phyloP scores from a whole-genome alignment of 352 stramenopile genomes.

The Achlya hypogyna region DNA sequence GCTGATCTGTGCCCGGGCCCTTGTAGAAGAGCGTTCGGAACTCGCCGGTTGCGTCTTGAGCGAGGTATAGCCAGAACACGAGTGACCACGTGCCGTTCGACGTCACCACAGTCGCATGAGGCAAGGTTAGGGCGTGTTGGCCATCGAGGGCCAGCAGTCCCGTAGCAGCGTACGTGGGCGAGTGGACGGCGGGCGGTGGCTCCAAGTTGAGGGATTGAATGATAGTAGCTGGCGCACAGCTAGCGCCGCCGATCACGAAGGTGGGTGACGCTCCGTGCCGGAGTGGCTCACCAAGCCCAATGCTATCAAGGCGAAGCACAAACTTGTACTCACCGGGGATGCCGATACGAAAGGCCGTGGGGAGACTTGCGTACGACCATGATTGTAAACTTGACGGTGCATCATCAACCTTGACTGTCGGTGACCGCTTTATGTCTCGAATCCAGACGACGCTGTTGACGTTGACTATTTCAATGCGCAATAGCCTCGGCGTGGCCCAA shows the following conservation, averaged over 20 bases:
- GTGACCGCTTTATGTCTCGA: conserved; percentile 34
- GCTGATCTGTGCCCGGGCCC: conserved; percentile 43
- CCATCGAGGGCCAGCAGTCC: conserved; percentile 45
- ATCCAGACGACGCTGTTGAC: conserved; percentile 34
- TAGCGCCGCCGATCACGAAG: neutral
- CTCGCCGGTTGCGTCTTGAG: conserved; percentile 38
- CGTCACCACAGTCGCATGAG: conserved; percentile 30
- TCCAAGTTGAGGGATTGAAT: too few species aligned
- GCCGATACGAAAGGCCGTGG: conserved; percentile 29
- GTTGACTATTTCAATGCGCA: conserved; percentile 34
- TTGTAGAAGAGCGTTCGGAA: conserved; percentile 80
- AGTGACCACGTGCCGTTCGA: conserved; percentile 52
- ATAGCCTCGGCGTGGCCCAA: conserved; percentile 28
- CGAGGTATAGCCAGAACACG: conserved; percentile 57
- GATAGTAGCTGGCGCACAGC: neutral
- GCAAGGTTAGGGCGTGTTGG: conserved; percentile 35
- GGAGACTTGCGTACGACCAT: neutral
- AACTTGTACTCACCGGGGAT: conserved; percentile 28
- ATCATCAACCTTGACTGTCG: conserved; percentile 26
- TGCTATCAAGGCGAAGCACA: neutral
- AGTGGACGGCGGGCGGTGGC: too few species aligned
- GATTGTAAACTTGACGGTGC: neutral
- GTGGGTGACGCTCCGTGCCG: neutral
- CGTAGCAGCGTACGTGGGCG: conserved; percentile 31
- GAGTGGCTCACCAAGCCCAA: neutral